Conservation (phyloP, 192 early-diverging fungal genomes). For the Backusella circina region DNA sequence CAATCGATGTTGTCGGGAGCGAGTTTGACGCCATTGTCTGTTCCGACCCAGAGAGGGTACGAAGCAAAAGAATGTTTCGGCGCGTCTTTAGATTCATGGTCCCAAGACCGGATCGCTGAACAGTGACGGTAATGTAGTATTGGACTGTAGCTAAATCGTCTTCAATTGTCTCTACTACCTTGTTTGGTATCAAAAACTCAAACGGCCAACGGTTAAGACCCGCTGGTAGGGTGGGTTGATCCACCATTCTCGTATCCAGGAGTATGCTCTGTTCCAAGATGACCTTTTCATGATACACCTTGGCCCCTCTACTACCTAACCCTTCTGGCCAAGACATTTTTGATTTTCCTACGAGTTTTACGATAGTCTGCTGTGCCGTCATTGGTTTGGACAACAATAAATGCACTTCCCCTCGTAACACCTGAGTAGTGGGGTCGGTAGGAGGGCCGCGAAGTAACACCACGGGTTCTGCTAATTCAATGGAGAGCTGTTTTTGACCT, state of each 20-base stretch:
- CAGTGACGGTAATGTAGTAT: conserved; percentile 11
- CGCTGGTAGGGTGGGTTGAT: not conserved
- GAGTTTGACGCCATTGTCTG: conserved; percentile 3
- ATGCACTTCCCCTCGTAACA: conserved; percentile 30
- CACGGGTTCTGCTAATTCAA: conserved; percentile 29
- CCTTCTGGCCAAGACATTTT: conserved; percentile 35
- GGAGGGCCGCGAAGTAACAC: conserved; percentile 19
- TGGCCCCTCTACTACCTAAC: conserved; percentile 4
- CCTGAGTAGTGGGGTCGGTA: conserved; percentile 13
- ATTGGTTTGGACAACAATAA: conserved; percentile 20
- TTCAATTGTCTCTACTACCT: conserved; percentile 31
- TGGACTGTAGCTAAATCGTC: conserved; percentile 25
- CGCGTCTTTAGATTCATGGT: conserved; percentile 12
- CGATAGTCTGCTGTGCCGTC: not conserved
- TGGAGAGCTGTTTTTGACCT: conserved; percentile 23
- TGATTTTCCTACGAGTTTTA: conserved; percentile 27
- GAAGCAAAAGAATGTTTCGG: conserved; percentile 22
- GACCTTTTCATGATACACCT: conserved; percentile 23
- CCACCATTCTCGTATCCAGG: not conserved
- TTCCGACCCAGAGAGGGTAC: conserved; percentile 20
- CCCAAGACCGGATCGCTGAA: conserved; percentile 7
- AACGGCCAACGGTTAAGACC: conserved; percentile 28
- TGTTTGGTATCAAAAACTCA: conserved; percentile 26
- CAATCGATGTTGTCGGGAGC: conserved; percentile 13
- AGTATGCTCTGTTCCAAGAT: conserved; percentile 20